Conservation (phyloP, 306 rosid species). For the Pyrus pyrifolia region DNA sequence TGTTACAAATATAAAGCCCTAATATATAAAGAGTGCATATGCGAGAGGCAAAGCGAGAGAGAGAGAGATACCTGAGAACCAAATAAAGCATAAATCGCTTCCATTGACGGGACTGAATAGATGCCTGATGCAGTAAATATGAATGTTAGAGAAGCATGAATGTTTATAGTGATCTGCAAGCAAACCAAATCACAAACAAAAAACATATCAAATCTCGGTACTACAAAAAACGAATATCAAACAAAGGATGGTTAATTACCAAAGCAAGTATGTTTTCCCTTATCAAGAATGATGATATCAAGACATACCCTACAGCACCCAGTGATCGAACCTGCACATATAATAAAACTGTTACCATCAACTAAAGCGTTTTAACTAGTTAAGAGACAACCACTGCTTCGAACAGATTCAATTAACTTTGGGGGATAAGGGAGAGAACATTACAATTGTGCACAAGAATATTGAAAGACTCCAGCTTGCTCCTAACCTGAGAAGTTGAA, state of each 20-base stretch:
- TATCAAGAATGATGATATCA: constrained; percentile 71
- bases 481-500: constrained; percentile 50
- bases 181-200: background rate
- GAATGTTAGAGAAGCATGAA: constrained; percentile 86
- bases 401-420: background rate
- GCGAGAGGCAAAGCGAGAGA: background rate
- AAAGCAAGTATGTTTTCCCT: constrained; percentile 86
- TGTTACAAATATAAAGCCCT: constrained; percentile 1
- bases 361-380: background rate
- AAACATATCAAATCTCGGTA: background rate
- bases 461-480: constrained; percentile 74
- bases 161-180: constrained; percentile 87
- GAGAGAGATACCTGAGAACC: constrained; percentile 51
- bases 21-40: background rate
- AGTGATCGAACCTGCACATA: constrained; percentile 63
- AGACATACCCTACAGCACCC: constrained; percentile 88
- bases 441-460: constrained; percentile 76
- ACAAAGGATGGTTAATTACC: constrained; percentile 37
- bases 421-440: constrained; percentile 31
- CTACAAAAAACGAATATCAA: background rate
- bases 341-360: background rate
- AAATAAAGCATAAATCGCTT: constrained; percentile 55
- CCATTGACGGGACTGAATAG: constrained; percentile 70
- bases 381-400: constrained; percentile 5
- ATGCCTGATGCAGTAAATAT: constrained; percentile 64